Base-by-base conservation (phyloP, 805 yeast species). In the Candida palmyrensis region DNA sequence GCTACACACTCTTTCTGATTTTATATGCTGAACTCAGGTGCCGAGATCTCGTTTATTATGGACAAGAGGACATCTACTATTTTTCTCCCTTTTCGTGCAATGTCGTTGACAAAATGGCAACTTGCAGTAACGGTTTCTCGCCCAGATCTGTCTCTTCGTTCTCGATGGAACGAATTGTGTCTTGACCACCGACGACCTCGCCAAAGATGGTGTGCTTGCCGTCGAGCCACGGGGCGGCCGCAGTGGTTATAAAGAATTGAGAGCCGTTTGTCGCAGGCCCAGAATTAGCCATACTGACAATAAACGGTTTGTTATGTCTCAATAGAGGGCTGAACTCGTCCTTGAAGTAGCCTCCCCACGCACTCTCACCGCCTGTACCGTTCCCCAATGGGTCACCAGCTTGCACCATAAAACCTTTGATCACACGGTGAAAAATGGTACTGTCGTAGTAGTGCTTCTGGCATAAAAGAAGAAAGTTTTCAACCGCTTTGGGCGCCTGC, bases 401-500 rank as follows among this genome's bases (percentile, higher is more conserved):
- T 28, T 52, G 57, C 12, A 52, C 40, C 56, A 51, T 52, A 24
- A 52, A 49, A 14, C 40, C 40, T 23, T 48, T 42, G 21, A 52
- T 51, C 4, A 52, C 54, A 18, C 56, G 19, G 26, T 52, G 55
- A 33, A 52, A 52, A 7, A 56, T 57, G 12, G 61, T 42, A 16
- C 53, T 45, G 39, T 68, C 53, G 47, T 68, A 68, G 41, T 65
- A 69, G 10, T 60, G 61, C 3, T 47, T 49, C 21, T 42, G 29
- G 41, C 68, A 59, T 14, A 59, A 52, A 15, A 45, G 42, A 8
- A 57, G 44, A 37, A 68, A 68, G 41, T 67, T 68, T 37, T 65
- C 68, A 9, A 56, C 64, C 1, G 73, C 61, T 26, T 56, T 43
- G 3, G 74, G 74, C 1, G 66, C 62, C 17, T 53, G 47, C 26